phyloP scores from a whole-genome alignment of 352 stramenopile species.

The Phytophthora melonis region DNA sequence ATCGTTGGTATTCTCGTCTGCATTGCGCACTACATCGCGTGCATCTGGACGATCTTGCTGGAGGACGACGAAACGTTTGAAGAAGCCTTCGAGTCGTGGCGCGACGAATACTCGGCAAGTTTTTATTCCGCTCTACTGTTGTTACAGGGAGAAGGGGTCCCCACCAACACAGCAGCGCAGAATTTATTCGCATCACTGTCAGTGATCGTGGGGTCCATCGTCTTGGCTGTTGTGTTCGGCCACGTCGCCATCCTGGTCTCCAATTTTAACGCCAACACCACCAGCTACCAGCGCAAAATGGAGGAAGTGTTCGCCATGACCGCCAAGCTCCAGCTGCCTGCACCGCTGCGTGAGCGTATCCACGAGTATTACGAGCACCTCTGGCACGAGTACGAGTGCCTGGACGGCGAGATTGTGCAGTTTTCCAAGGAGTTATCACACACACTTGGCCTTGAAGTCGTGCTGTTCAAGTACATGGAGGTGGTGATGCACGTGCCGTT shows the following conservation, averaged over 20 bases:
- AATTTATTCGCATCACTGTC: constrained; percentile 54
- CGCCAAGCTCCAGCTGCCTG: constrained; percentile 58
- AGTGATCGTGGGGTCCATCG: constrained; percentile 59
- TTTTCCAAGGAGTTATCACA: constrained; percentile 64
- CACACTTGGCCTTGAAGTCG: constrained; percentile 66
- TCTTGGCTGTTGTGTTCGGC: constrained; percentile 71
- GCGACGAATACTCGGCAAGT: constrained; percentile 38
- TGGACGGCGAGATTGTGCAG: constrained; percentile 61
- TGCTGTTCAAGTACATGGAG: constrained; percentile 72
- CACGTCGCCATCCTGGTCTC: constrained; percentile 68
- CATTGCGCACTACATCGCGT: constrained; percentile 62
- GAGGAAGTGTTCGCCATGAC: constrained; percentile 69
- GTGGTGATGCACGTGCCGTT: constrained; percentile 69
- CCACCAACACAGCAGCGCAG: constrained; percentile 32
- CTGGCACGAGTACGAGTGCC: constrained; percentile 70
- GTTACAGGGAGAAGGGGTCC: constrained; percentile 64
- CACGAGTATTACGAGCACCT: constrained; percentile 76
- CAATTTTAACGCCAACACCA: constrained; percentile 65
- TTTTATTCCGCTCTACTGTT: constrained; percentile 64
- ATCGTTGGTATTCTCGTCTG: constrained; percentile 51
- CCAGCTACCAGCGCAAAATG: constrained; percentile 74
- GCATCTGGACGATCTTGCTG: constrained; percentile 45
- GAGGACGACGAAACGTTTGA: background rate
- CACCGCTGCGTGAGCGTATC: constrained; percentile 60
- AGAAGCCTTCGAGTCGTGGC: background rate